phyloP scores from a whole-genome alignment of 441 rosid genomes.

The Populus hybrid region DNA sequence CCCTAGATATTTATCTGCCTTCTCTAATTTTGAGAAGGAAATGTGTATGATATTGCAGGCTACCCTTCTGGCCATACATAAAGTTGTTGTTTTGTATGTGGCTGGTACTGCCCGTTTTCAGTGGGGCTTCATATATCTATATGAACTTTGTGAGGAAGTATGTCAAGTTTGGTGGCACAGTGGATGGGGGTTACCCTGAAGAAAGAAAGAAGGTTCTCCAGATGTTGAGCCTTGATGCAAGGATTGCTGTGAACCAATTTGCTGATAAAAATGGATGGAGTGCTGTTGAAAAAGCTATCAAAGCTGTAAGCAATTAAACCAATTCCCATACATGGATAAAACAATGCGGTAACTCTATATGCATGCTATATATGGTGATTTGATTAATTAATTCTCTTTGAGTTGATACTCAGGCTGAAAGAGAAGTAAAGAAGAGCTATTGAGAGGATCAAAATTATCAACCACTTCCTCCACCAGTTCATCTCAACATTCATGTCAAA shows the following conservation, averaged over 20 bases:
- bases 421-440: constrained; percentile 55
- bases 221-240: constrained; percentile 86
- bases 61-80: constrained; percentile 75
- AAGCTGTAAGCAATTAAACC: constrained; percentile 45
- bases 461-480: neutral
- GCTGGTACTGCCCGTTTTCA: constrained; percentile 86
- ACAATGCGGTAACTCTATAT: neutral
- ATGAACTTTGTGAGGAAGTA: constrained; percentile 72
- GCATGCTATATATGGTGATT: neutral
- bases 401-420: constrained; percentile 58
- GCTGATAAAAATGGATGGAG: constrained; percentile 74
- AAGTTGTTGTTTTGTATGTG: constrained; percentile 83
- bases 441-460: constrained; percentile 5
- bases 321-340: neutral
- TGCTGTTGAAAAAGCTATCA: constrained; percentile 68
- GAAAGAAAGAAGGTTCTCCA: constrained; percentile 64
- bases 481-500: neutral
- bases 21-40: too few species aligned
- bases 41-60: constrained; percentile 39
- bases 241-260: constrained; percentile 66
- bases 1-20: too few species aligned
- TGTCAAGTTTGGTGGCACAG: constrained; percentile 49
- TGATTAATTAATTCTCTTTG: neutral
- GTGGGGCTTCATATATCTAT: constrained; percentile 93
- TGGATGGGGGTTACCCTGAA: constrained; percentile 40